phyloP scores from a whole-genome alignment of 371 early-diverging fungal species.

The Apophysomyces elegans region DNA sequence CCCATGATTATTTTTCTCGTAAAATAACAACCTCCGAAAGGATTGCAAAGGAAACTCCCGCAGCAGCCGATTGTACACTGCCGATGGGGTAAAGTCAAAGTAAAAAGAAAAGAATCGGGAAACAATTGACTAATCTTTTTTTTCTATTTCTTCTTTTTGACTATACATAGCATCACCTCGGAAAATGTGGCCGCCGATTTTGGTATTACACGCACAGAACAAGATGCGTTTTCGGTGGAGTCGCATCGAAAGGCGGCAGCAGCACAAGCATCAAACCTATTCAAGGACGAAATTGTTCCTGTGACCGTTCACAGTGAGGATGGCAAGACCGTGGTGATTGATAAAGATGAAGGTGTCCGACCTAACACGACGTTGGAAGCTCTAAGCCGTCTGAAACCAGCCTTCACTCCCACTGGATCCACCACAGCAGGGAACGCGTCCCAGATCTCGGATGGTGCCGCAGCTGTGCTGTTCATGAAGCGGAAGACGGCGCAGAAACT shows the following conservation, averaged over 20 bases:
- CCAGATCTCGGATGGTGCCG: conserved; percentile 98
- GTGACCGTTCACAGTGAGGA: conserved; percentile 78
- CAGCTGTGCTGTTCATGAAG: conserved; percentile 95
- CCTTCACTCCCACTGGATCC: conserved; percentile 83
- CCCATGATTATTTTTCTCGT: conserved; percentile 77
- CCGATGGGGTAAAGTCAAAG: conserved; percentile 78
- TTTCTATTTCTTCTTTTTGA: background rate
- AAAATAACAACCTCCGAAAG: conserved; percentile 57
- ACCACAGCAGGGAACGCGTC: conserved; percentile 98
- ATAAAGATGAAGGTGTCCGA: conserved; percentile 95
- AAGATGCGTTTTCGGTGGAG: conserved; percentile 87
- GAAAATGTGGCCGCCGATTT: conserved; percentile 95
- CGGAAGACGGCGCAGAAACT: conserved; percentile 89
- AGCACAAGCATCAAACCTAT: conserved; percentile 91
- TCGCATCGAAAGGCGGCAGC: conserved; percentile 82
- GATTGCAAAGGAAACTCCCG: conserved; percentile 62
- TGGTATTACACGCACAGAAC: conserved; percentile 78
- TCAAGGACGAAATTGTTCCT: conserved; percentile 93
- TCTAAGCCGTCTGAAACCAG: conserved; percentile 88
- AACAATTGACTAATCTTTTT: background rate
- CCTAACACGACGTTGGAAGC: conserved; percentile 74
- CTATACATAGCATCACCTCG: conserved; percentile 75
- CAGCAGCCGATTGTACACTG: conserved; percentile 81
- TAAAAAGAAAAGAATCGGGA: background rate
- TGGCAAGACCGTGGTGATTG: conserved; percentile 62